Evolutionary conservation across 2,329 filamentous ascomycete genomes (phyloP), one percentile per base, ranked within the genome.

Genomic region (Whalleya microplaca): DNA sequence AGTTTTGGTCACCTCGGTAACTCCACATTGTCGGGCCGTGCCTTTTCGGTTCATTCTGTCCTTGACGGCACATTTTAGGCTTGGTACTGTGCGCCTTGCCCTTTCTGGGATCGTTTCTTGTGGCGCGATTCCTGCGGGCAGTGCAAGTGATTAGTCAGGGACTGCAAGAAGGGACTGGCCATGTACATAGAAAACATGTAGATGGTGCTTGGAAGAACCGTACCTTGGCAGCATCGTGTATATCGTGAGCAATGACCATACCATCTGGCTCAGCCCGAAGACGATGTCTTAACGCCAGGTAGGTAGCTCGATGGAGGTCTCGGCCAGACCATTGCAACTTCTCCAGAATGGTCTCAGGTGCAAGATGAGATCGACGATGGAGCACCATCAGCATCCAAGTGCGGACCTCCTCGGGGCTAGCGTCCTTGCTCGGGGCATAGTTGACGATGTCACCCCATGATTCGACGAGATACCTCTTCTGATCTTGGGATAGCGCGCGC

Each of bases 341-440:
- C 18, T 48, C 42, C 32, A 47, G 4, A 20, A 56, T 57, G 45
- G 63, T 62, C 41, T 59, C 51, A 5, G 66, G 67, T 44, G 62
- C 59, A 2, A 61, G 64, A 45, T 68, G 66, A 2, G 54, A 62
- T 42, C 65, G 61, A 8, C 67, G 63, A 48, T 55, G 56, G 12
- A 69, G 64, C 21, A 66, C 58, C 45, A 57, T 58, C 21, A 62
- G 40, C 29, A 68, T 43, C 67, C 63, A 69, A 0, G 52, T 58
- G 20, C 55, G 60, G 32, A 67, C 65, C 10, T 64, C 62, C 2
- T 61, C 47, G 10, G 53, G 42, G 9, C 52, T 48, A 5, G 62
- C 67, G 12, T 67, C 64, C 16, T 57, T 49, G n/a, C 20, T 49
- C 10, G 67, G 66, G 9, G 60, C 59, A 18, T 53, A 58, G 23